phyloP scores from a whole-genome alignment of 2,329 filamentous ascomycete genomes.

The Aspergillus uvarum region DNA sequence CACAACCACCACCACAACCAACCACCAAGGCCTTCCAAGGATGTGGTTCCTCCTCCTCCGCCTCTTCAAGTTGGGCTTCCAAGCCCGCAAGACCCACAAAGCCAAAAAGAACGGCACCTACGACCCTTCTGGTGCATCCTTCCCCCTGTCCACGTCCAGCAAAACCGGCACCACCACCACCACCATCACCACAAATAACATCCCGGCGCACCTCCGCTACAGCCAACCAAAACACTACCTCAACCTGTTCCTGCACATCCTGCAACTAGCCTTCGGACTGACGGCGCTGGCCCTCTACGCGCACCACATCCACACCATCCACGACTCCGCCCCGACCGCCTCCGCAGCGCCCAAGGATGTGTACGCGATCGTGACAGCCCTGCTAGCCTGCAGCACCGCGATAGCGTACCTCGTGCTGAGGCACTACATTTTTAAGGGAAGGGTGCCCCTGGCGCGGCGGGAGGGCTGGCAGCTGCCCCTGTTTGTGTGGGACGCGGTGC shows the following conservation, averaged over 20 bases:
- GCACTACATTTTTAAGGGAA: constrained; percentile 38
- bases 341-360: constrained; percentile 69
- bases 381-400: constrained; percentile 63
- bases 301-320: constrained; percentile 54
- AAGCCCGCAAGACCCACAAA: constrained; percentile 33
- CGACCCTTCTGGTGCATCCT: neutral
- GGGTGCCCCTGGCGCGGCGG: constrained; percentile 33
- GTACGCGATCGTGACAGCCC: constrained; percentile 71
- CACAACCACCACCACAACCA: neutral
- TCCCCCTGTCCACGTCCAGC: neutral
- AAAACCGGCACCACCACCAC: constrained; percentile 16
- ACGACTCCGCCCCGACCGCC: constrained; percentile 51
- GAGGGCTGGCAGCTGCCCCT: constrained; percentile 34
- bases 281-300: constrained; percentile 78
- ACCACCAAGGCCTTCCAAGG: constrained; percentile 1
- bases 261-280: constrained; percentile 74
- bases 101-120: constrained; percentile 25
- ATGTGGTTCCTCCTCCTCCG: constrained; percentile 34
- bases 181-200: constrained; percentile 21
- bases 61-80: constrained; percentile 29
- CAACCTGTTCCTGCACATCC: constrained; percentile 60
- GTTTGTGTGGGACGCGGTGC: constrained; percentile 68
- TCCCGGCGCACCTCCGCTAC: constrained; percentile 12
- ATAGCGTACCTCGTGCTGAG: constrained; percentile 64
- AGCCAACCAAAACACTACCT: constrained; percentile 23